phyloP scores from a whole-genome alignment of 805 yeast species.

The Metschnikowia lochheadii region DNA sequence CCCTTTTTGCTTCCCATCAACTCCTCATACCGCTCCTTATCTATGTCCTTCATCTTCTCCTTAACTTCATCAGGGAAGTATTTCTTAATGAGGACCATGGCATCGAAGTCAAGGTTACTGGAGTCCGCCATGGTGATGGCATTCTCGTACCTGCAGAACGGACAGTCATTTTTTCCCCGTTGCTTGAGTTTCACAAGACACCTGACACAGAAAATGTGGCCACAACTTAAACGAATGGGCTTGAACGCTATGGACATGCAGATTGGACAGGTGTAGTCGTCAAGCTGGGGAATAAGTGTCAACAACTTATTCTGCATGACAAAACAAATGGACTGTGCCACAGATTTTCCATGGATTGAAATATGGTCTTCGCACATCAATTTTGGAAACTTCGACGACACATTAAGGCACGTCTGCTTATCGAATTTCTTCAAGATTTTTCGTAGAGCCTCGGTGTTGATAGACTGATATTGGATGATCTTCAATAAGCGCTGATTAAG shows the following conservation, averaged over 20 bases:
- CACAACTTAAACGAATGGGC: conserved; percentile 62
- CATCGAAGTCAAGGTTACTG: conserved; percentile 51
- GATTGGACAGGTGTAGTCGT: conserved; percentile 72
- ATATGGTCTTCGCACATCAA: conserved; percentile 39
- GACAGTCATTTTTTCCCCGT: conserved; percentile 56
- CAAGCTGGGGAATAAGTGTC: conserved; percentile 64
- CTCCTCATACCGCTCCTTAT: conserved; percentile 35
- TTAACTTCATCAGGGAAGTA: conserved; percentile 68
- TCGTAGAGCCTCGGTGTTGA: conserved; percentile 59
- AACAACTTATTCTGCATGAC: conserved; percentile 53
- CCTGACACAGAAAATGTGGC: conserved; percentile 68
- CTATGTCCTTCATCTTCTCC: conserved; percentile 53
- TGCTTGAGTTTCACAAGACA: conserved; percentile 68
- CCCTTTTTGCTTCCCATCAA: conserved; percentile 21
- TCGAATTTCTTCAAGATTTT: conserved; percentile 75
- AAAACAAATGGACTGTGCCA: conserved; percentile 52
- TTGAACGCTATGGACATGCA: conserved; percentile 68
- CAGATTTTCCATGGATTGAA: conserved; percentile 43
- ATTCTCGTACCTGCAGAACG: conserved; percentile 53
- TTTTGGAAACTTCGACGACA: conserved; percentile 45
- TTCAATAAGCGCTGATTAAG: conserved; percentile 54
- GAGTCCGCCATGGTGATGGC: conserved; percentile 59
- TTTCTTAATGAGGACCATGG: conserved; percentile 49
- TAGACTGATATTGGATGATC: conserved; percentile 54
- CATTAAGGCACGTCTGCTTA: conserved; percentile 58